These are phyloP conservation scores for Chernovozyma aurita DNA, from an alignment of 1,139 yeast genomes.

Conservation along the genomic window DNA sequence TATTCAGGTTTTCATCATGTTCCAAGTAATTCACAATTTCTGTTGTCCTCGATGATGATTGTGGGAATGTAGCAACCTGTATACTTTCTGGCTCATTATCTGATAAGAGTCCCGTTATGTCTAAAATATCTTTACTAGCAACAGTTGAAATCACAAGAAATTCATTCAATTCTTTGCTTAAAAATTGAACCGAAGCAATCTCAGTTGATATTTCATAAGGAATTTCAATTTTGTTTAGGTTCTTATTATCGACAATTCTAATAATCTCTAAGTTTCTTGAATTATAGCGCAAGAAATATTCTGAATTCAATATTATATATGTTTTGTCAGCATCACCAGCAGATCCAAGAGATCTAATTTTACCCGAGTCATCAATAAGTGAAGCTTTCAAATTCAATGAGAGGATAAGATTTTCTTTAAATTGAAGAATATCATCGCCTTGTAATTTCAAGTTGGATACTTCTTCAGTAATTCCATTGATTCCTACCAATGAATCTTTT, in stretches of 20 bases:
- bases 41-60: neutral
- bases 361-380: conserved; percentile 9
- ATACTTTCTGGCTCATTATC: conserved; percentile 15
- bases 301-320: neutral
- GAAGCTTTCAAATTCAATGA: conserved; percentile 16
- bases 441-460: conserved; percentile 1
- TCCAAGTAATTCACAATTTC: neutral
- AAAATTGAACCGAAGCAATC: conserved; percentile 6
- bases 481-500: neutral
- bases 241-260: neutral
- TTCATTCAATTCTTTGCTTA: conserved; percentile 16
- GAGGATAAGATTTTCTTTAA: conserved; percentile 17
- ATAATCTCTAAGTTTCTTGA: neutral
- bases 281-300: conserved; percentile 1
- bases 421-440: conserved; percentile 11
- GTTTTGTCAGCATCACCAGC: neutral
- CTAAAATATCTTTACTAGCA: conserved; percentile 18
- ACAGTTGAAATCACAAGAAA: conserved; percentile 12
- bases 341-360: conserved; percentile 2
- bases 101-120: conserved; percentile 25
- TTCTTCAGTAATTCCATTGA: neutral
- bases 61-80: neutral
- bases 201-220: neutral
- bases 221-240: neutral
- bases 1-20: neutral